Evolutionary conservation across 192 early-diverging fungal genomes (phyloP).

Genomic region (Linnemannia zychae): DNA sequence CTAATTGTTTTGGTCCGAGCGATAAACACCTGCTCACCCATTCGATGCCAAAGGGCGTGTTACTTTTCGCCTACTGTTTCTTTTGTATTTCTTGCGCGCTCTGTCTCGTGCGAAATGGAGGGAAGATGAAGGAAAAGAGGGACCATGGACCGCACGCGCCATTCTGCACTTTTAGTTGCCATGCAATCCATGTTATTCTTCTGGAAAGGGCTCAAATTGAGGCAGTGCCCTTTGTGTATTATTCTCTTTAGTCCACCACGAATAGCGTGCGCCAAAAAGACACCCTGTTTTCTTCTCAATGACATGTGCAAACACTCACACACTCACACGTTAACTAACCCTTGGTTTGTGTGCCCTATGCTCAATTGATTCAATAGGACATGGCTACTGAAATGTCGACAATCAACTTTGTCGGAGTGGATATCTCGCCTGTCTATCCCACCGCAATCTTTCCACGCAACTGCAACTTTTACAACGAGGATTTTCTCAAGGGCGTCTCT

Average conservation of each 20-base stretch:
- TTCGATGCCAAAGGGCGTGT: not conserved
- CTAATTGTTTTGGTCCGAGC: conserved; percentile 18
- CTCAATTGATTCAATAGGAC: conserved; percentile 23
- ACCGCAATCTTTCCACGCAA: conserved; percentile 51
- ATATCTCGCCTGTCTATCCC: conserved; percentile 53
- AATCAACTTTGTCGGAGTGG: conserved; percentile 48
- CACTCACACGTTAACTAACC: not conserved
- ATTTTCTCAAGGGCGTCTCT: conserved; percentile 42
- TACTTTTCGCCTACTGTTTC: not conserved
- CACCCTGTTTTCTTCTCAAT: not conserved
- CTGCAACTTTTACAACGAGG: conserved; percentile 52
- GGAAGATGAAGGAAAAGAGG: not conserved
- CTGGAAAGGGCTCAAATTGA: not conserved
- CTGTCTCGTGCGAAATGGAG: conserved; percentile 32
- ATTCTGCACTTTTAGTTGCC: not conserved
- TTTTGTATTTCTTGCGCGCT: not conserved
- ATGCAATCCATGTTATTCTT: not conserved
- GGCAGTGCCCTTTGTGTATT: not conserved
- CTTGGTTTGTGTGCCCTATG: not conserved
- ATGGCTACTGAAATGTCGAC: conserved; percentile 45
- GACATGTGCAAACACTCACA: not conserved
- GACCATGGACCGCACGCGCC: not conserved
- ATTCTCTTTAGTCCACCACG: not conserved
- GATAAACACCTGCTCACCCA: conserved; percentile 19
- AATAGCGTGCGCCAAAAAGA: not conserved